Evolutionary conservation across 2,329 filamentous ascomycete genomes (phyloP), one percentile per base, ranked within the genome.

Genomic region (Aspergillus unguis): DNA sequence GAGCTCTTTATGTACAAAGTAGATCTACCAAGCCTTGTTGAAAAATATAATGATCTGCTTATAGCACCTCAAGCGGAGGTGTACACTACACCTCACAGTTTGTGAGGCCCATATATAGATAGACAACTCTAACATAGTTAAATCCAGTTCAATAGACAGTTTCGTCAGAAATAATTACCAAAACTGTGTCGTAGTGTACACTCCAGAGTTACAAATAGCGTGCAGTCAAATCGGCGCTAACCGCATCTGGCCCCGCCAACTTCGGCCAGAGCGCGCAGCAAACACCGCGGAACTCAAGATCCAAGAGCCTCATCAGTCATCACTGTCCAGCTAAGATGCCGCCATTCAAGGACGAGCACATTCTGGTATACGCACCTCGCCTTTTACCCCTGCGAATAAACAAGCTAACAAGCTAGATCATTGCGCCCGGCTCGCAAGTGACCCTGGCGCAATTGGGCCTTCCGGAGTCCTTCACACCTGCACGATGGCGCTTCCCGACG

Each of bases 361-460:
- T 79, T 50, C 62, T 79, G 61, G 77, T 79, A 71, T 55, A 71
- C 26, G 3, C n/a, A 10, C 25, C n/a, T 8, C n/a, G 33, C 55
- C 47, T 9, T 26, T 6, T 26, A 31, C 5, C 6, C 17, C 37
- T 51, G 11, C 41, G 36, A 52, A 45, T 49, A 42, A 26, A 11
- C n/a, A 7, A 40, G 43, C 58, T 56, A 45, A 55, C 41, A 41
- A 49, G 51, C n/a, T 51, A 78, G 76, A 71, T 78, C 60, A 78
- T 81, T 68, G 76, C 76, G 63, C 79, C 79, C 48, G 92, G 92
- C 67, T 96, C 91, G 70, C 86, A 88, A 74, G 92, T 86, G 59
- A 96, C 91, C 54, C 84, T 95, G 76, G 92, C 91, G 61, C 91
- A 96, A 80, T 82, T 96, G 37, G 92, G 92, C 47, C 87, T 94